Base-by-base conservation (phyloP, 768 basidiomycete species). In the Termitomyces sp. region DNA sequence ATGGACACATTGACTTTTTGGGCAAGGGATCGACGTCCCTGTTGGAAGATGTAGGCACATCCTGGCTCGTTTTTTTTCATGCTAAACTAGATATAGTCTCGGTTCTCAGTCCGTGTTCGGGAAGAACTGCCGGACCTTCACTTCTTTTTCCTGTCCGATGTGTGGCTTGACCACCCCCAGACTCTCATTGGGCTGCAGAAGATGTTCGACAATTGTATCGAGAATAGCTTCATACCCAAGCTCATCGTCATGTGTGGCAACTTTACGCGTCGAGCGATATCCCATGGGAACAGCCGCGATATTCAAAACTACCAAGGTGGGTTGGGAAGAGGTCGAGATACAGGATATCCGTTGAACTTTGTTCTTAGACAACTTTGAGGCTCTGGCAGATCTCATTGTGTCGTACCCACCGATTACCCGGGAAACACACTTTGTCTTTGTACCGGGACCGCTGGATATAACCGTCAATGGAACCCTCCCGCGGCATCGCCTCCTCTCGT, bases 1-100 rank as follows among this genome's bases (percentile, higher is more conserved):
- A 92, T 67, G 97, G 95, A 0, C 97, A 98, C 67, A 87, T 98
- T 31, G 97, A 99, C 70, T 97, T 98, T 67, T 81, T 98, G 12
- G 97, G 97, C n/a, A 86, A 90, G 65, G 97, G 97, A 2, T 85
- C 92, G 4, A 90, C 94, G 1, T 93, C 95, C 2, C 72, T 94
- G 22, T 73, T 90, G 5, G 95, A 98, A 75, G 97, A 98, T 70
- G 96, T 95, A 65, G 54, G 85, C 71, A 5, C 46, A 49, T 13
- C 51, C 47, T 37, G 16, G 51, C 47, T 18, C 22, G 3, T 42
- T 3, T 37, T 56, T 28, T 16, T 44, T 64, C 51, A 31, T 42
- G n/a, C 57, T 53, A 13, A 62, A 37, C 9, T 24, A 39, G 3
- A 51, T 45, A 12, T 62, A 92, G 90, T 75, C 79, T 28, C 80